Evolutionary conservation across 768 basidiomycete genomes (phyloP).

Genomic region (Naematelia aurantialba): DNA sequence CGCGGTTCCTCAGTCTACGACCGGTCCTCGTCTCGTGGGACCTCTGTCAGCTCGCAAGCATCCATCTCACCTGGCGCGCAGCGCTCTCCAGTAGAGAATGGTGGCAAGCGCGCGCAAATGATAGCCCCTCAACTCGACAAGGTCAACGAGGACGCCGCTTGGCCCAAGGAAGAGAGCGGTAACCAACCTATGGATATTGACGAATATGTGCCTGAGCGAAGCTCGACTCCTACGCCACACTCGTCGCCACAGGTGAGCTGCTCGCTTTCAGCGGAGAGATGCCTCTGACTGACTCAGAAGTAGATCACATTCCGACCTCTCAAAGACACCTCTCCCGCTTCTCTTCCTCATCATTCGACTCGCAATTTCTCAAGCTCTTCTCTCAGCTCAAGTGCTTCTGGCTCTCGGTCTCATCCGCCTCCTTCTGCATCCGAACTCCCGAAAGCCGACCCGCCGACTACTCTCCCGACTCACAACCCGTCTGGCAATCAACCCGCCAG

Average conservation of each 20-base stretch:
- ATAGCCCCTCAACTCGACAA: conserved; percentile 15
- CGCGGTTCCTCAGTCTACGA: conserved; percentile 16
- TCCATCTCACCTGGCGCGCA: conserved; percentile 18
- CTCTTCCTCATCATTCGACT: conserved; percentile 44
- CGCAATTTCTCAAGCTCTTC: conserved; percentile 5
- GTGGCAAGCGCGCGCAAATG: conserved; percentile 10
- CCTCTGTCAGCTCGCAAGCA: conserved; percentile 19
- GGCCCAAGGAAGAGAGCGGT: conserved; percentile 1
- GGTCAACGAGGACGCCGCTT: conserved; percentile 19
- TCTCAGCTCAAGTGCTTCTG: not conserved
- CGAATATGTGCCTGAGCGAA: conserved; percentile 26
- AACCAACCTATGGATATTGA: conserved; percentile 19
- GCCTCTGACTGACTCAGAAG: conserved; percentile 28
- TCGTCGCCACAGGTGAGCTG: conserved; percentile 49
- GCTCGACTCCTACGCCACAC: conserved; percentile 48
- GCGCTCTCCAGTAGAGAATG: conserved; percentile 13
- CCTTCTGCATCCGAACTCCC: conserved; percentile 9
- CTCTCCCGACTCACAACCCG: conserved; percentile 7
- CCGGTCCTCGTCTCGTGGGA: conserved; percentile 32
- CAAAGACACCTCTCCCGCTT: conserved; percentile 48
- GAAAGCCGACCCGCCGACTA: conserved; percentile 18
- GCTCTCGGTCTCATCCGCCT: conserved; percentile 6
- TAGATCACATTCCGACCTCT: conserved; percentile 46
- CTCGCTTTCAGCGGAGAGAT: not conserved
- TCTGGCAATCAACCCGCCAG: not conserved